A percentile compares a stretch with the other conserved stretches of the same genome.
phyloP scores from a whole-genome alignment of 2,329 filamentous ascomycete species.

The Scytalidium lignicola region DNA sequence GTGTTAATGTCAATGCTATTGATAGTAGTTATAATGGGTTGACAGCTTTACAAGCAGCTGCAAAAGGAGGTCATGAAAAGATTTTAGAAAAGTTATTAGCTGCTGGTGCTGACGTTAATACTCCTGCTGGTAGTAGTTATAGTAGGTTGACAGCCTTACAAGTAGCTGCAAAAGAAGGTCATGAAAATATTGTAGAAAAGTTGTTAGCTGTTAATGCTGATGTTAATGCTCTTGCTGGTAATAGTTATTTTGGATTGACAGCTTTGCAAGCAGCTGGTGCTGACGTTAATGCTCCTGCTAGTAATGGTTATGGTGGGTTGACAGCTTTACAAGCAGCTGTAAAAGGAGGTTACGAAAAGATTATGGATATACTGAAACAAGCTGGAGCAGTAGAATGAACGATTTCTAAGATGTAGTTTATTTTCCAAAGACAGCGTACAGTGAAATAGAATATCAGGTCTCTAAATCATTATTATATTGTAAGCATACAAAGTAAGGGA shows the following conservation, averaged over 20 bases:
- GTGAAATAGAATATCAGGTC: too few relatives aligned
- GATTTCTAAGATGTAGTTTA: too few relatives aligned
- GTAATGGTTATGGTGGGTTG: slow-evolving; percentile 19
- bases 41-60: slow-evolving; percentile 35
- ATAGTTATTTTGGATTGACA: slow-evolving; percentile 25
- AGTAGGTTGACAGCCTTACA: slow-evolving; percentile 33
- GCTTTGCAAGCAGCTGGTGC: slow-evolving; percentile 36
- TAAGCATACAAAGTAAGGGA: too few relatives aligned
- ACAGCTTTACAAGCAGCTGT: slow-evolving; percentile 26
- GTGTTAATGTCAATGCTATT: slow-evolving; percentile 6
- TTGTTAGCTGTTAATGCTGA: slow-evolving; percentile 33
- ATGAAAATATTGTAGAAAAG: slow-evolving; percentile 20
- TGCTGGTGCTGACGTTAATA: slow-evolving; percentile 33
- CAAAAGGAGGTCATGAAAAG: slow-evolving; percentile 21
- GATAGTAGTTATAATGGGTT: slow-evolving; percentile 19
- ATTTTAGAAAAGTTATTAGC: slow-evolving; percentile 28
- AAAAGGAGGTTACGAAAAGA: neutral
- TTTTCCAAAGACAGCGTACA: too few relatives aligned
- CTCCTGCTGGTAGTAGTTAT: slow-evolving; percentile 11
- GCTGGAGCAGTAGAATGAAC: too few relatives aligned
- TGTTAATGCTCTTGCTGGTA: slow-evolving; percentile 25
- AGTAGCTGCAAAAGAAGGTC: slow-evolving; percentile 28
- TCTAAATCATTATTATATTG: too few relatives aligned
- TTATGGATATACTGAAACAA: neutral
- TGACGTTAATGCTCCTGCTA: slow-evolving; percentile 27